Percentiles rank a stretch among this genome's conserved stretches.
Conservation (phyloP, 2,329 filamentous ascomycete genomes). For the Myriangium duriaei region DNA sequence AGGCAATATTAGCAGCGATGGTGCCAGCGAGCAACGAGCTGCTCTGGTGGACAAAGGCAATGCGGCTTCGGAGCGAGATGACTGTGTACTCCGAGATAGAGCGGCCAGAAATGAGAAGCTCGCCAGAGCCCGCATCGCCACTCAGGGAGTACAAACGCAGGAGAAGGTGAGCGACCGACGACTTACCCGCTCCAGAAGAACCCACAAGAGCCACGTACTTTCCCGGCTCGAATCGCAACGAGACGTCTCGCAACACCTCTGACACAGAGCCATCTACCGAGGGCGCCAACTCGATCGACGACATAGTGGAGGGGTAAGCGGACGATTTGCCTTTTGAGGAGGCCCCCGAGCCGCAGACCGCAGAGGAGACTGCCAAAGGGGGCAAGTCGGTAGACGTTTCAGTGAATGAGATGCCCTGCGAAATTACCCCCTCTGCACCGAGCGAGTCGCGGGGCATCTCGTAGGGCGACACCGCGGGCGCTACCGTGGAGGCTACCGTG, state of each 20-base stretch:
- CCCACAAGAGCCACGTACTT: conserved; percentile 70
- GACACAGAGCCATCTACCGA: too few relatives aligned
- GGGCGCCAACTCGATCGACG: too few relatives aligned
- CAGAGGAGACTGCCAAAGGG: conserved; percentile 11
- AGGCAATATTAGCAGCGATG: conserved; percentile 69
- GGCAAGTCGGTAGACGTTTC: too few relatives aligned
- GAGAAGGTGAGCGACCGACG: conserved; percentile 64
- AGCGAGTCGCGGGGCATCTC: too few relatives aligned
- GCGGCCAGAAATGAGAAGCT: conserved; percentile 46
- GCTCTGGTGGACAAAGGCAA: conserved; percentile 57
- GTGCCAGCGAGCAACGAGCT: conserved; percentile 68
- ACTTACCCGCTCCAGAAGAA: conserved; percentile 80
- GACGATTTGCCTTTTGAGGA: too few relatives aligned
- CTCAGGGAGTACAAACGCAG: conserved; percentile 52
- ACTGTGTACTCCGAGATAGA: conserved; percentile 50
- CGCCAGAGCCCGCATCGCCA: conserved; percentile 37
- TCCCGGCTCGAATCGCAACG: conserved; percentile 49
- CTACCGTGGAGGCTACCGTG: conserved; percentile 31
- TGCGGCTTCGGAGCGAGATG: conserved; percentile 43
- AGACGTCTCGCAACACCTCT: conserved; percentile 55
- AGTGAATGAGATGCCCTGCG: too few relatives aligned
- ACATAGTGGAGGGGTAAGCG: too few relatives aligned
- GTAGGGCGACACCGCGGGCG: too few relatives aligned
- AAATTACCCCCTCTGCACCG: too few relatives aligned
- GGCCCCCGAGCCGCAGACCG: too few relatives aligned